Conservation (phyloP, 1,284 basidiomycete species). For the Puccinia coronata region DNA sequence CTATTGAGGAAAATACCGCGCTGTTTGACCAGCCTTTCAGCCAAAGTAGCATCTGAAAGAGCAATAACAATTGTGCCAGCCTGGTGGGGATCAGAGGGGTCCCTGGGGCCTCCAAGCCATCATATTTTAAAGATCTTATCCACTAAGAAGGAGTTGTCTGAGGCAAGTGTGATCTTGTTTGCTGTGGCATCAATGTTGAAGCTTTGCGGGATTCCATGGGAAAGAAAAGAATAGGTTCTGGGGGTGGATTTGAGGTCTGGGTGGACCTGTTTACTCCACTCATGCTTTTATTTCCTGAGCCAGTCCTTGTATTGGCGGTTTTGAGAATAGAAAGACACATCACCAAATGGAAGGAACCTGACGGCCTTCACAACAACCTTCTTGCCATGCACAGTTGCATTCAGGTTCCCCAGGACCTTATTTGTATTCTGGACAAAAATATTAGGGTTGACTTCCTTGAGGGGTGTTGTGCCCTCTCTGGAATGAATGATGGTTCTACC, state of each 20-base stretch:
- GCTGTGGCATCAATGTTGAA: no score
- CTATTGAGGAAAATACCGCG: no score
- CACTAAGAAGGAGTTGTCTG: no score
- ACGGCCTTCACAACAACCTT: neutral
- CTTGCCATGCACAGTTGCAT: neutral
- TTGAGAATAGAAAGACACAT: neutral
- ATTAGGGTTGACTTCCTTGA: neutral
- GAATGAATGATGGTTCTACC: neutral
- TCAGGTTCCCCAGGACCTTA: neutral
- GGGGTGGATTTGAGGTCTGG: neutral
- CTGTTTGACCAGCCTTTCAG: no score
- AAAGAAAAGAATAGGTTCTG: neutral
- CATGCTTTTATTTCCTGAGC: conserved; percentile 5
- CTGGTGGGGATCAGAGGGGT: no score
- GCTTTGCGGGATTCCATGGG: neutral
- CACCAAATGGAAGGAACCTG: neutral
- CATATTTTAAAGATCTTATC: no score
- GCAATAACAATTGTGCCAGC: no score
- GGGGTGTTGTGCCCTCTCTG: neutral
- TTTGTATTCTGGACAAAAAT: neutral
- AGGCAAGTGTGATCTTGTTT: no score
- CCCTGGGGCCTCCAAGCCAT: no score
- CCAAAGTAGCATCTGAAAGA: no score
- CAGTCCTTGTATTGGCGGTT: neutral
- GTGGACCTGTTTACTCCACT: conserved; percentile 11